These are phyloP conservation scores for Globisporangium orthogonon DNA, from an alignment of 352 stramenopile genomes.

Conservation along the genomic window DNA sequence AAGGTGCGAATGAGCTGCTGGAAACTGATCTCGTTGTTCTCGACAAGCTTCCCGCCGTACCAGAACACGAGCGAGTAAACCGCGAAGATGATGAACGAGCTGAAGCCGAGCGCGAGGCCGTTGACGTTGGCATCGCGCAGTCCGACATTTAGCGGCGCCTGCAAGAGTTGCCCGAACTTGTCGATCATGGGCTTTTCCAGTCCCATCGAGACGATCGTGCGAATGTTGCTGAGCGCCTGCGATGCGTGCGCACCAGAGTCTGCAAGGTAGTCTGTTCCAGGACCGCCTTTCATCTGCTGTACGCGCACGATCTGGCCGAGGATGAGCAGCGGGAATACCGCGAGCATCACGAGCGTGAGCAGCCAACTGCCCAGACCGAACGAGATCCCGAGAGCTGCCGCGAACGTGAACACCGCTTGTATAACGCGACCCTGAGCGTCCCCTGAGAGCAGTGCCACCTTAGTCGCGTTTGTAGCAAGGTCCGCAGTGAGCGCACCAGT, in stretches of 20 bases:
- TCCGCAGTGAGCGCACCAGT: conserved; percentile 43
- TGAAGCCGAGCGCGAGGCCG: conserved; percentile 51
- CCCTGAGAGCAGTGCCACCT: conserved; percentile 27
- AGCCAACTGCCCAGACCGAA: conserved; percentile 9
- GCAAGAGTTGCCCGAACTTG: conserved; percentile 23
- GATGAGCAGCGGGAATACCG: conserved; percentile 13
- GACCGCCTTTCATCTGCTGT: conserved; percentile 15
- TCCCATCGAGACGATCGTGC: conserved; percentile 29
- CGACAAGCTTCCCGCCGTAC: conserved; percentile 43
- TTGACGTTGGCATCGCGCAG: conserved; percentile 22
- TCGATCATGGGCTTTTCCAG: conserved; percentile 21
- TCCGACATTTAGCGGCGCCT: conserved; percentile 15
- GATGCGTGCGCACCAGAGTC: conserved; percentile 31
- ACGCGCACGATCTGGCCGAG: conserved; percentile 20
- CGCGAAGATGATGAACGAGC: conserved; percentile 37
- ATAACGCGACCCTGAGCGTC: conserved; percentile 40
- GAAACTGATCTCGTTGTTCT: conserved; percentile 29
- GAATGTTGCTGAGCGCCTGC: conserved; percentile 39
- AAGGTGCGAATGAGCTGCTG: conserved; percentile 35
- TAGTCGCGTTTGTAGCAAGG: conserved; percentile 38
- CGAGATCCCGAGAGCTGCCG: conserved; percentile 8
- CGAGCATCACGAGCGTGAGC: conserved; percentile 13
- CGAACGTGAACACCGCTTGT: conserved; percentile 33
- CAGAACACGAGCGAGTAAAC: conserved; percentile 49
- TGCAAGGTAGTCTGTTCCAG: conserved; percentile 16